These are phyloP conservation scores for Wickerhamomyces sp. DNA, from an alignment of 1,139 yeast species.

Conservation along the genomic window DNA sequence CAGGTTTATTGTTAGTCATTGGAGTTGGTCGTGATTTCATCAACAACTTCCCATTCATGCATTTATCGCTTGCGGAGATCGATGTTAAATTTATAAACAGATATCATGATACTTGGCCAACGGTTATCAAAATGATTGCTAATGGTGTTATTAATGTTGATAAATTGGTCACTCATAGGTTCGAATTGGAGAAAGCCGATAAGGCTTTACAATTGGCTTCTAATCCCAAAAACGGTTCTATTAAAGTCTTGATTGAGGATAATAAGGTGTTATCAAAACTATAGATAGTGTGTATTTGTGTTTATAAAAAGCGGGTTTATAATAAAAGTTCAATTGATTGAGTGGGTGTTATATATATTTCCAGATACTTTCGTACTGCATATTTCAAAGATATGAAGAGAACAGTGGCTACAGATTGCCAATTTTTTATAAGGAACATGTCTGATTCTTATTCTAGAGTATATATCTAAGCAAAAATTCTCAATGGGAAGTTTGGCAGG, in stretches of 20 bases:
- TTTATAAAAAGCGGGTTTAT: too few species aligned
- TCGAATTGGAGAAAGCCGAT: conserved; percentile 64
- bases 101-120: conserved; percentile 36
- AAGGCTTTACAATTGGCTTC: conserved; percentile 46
- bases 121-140: conserved; percentile 59
- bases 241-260: conserved; percentile 29
- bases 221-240: conserved; percentile 29
- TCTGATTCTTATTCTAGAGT: too few species aligned
- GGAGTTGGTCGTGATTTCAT: conserved; percentile 34
- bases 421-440: too few species aligned
- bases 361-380: background rate
- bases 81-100: conserved; percentile 36
- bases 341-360: background rate
- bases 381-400: too few species aligned
- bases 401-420: too few species aligned
- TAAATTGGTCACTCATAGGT: conserved; percentile 71
- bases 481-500: conserved; percentile 14
- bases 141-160: conserved; percentile 59
- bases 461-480: conserved; percentile 12
- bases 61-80: conserved; percentile 33
- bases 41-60: conserved; percentile 37
- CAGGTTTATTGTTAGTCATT: conserved; percentile 30
- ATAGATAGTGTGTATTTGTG: too few species aligned
- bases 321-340: too few species aligned
- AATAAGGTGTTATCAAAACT: conserved; percentile 5